Conservation (phyloP, 441 rosid species). For the Adansonia grandidieri region DNA sequence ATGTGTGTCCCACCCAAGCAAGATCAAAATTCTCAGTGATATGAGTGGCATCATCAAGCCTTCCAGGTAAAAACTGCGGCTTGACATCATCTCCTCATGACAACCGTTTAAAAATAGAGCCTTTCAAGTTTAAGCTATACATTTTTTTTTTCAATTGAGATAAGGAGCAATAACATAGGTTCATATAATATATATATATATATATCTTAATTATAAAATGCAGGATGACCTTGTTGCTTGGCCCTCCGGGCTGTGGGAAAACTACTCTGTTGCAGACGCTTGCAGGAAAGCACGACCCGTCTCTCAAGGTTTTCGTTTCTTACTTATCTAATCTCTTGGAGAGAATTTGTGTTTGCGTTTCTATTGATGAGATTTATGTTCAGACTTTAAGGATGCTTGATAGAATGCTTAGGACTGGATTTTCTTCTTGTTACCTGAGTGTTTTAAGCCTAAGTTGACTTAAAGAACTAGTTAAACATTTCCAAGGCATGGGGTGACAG, state of each 20-base stretch:
- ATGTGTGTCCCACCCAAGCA: slow-evolving; percentile 24
- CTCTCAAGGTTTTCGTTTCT: slow-evolving; percentile 39
- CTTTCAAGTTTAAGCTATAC: not conserved
- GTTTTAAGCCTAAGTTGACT: too few relatives aligned
- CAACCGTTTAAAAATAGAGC: too few relatives aligned
- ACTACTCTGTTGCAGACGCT: slow-evolving; percentile 47
- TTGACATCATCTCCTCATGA: not conserved
- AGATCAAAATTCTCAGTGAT: slow-evolving; percentile 39
- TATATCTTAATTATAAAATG: not conserved
- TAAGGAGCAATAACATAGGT: not conserved
- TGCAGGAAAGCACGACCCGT: slow-evolving; percentile 36
- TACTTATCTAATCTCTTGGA: not conserved
- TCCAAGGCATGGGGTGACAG: not conserved
- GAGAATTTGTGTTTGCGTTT: not conserved
- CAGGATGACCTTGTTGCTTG: slow-evolving; percentile 49
- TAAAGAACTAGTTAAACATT: not conserved
- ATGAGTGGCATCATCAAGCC: slow-evolving; percentile 47
- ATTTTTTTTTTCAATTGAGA: not conserved
- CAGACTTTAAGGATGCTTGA: not conserved
- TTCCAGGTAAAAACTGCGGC: slow-evolving; percentile 28
- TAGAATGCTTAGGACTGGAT: not conserved
- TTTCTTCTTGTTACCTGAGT: not conserved
- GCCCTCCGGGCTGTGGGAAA: slow-evolving; percentile 55
- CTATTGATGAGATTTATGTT: not conserved
- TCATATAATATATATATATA: too few relatives aligned